Evolutionary conservation across 768 basidiomycete species (phyloP), one percentile per base, ranked within the genome.

Genomic region (Tylopilus rubrobrunneus): DNA sequence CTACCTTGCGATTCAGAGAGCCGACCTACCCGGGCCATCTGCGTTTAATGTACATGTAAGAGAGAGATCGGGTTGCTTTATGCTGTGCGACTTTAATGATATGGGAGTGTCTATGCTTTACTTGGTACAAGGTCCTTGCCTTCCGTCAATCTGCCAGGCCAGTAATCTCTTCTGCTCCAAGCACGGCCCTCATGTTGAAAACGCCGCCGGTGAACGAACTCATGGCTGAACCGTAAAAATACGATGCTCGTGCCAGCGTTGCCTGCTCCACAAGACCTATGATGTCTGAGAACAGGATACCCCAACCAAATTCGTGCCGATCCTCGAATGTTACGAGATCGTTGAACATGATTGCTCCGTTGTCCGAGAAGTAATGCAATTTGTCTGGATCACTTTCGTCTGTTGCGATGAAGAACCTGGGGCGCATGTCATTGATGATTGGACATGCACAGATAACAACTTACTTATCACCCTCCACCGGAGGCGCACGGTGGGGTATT

Each of bases 301-400:
- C 66, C 76, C 76, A 77, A 15, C 74, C 73, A 10, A 72, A 69
- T 28, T 56, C 63, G 25, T 63, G 68, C 7, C 71, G 66, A 51
- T 77, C 76, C 37, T 74, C 70, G 25, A 67, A 57, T 27, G 73
- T 74, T 17, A 78, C 55, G 7, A 78, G 61, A 56, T 78, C 76
- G 33, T 52, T 47, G 43, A 77, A 58, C 56, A 77, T 58, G 9
- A 78, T 45, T 1, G 69, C 76, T 9, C 73, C 73, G 19, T 66
- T 57, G 17, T 62, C 58, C 8, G 63, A 57, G 42, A 76, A 64
- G 51, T 65, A 66, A 7, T 28, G 41, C 17, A 76, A 40, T 40
- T 63, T 66, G 11, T 64, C 64, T 8, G 68, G 57, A 48, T 66
- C 60, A 31, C 69, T 68, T 54, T 78, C 76, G 54, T 77, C 76